Evolutionary conservation across 169 alveolate genomes (phyloP).

Genomic region (Babesia gibsoni): DNA sequence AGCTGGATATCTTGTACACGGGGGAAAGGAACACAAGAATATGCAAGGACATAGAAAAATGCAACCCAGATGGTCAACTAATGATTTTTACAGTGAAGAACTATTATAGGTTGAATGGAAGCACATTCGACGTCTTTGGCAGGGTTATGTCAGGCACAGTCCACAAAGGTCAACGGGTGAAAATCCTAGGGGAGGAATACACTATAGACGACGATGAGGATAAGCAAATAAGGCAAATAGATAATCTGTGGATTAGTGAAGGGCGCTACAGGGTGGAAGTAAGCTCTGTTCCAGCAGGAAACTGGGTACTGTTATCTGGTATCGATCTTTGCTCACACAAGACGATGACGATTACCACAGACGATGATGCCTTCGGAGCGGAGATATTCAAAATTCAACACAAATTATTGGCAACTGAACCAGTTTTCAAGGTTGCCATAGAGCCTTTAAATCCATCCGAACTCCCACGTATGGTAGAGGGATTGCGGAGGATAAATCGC

Average conservation of each 20-base stretch:
- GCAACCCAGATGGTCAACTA: conserved; percentile 83
- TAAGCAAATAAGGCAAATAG: conserved; percentile 83
- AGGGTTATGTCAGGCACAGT: conserved; percentile 96
- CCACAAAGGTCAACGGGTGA: conserved; percentile 89
- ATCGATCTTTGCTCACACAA: conserved; percentile 87
- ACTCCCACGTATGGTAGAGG: conserved; percentile 98
- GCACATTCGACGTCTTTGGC: conserved; percentile 92
- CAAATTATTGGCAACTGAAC: conserved; percentile 44
- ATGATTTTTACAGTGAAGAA: conserved; percentile 88
- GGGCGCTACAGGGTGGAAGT: conserved; percentile 91
- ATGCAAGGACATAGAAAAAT: conserved; percentile 52
- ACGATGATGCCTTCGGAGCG: conserved; percentile 28
- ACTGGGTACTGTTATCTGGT: conserved; percentile 95
- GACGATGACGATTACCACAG: conserved; percentile 85
- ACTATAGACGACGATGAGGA: conserved; percentile 97
- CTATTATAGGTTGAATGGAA: conserved; percentile 90
- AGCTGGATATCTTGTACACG: conserved; percentile 76
- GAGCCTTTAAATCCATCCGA: conserved; percentile 99
- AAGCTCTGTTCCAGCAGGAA: conserved; percentile 85
- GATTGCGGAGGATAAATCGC: conserved; percentile 91
- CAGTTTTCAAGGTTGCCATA: conserved; percentile 87
- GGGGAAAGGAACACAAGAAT: conserved; percentile 71
- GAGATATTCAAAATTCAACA: conserved; percentile 46
- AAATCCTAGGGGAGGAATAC: conserved; percentile 91
- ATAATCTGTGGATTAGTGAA: conserved; percentile 89